Evolutionary conservation across 2,329 filamentous ascomycete species (phyloP).

Genomic region (Colletotrichum zoysiae): DNA sequence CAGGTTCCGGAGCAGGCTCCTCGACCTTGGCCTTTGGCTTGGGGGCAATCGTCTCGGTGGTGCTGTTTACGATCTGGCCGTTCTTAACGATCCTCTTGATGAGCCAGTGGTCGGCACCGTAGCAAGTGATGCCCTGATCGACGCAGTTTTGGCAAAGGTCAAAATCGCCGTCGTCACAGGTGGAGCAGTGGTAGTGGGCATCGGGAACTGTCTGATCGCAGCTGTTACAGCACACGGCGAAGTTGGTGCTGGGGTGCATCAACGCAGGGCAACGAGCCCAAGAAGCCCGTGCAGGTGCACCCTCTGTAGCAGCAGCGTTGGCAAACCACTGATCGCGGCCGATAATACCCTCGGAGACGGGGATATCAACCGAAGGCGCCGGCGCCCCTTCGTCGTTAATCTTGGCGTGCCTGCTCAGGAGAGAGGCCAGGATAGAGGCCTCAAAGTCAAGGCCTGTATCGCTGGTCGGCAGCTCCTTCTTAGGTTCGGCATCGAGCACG

Average conservation of each 20-base stretch:
- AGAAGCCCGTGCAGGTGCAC: conserved; percentile 8
- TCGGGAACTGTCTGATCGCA: conserved; percentile 84
- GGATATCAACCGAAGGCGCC: conserved; percentile 41
- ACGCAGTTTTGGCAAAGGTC: conserved; percentile 90
- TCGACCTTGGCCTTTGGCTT: conserved; percentile 61
- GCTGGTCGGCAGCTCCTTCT: conserved; percentile 38
- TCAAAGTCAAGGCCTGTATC: conserved; percentile 42
- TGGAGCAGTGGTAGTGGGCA: conserved; percentile 93
- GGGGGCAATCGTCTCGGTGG: conserved; percentile 82
- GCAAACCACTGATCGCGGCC: conserved; percentile 51
- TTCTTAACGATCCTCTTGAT: conserved; percentile 89
- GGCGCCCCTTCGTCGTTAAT: conserved; percentile 31
- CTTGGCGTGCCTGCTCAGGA: conserved; percentile 41
- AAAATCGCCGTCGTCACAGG: conserved; percentile 93
- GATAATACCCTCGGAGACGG: conserved; percentile 45
- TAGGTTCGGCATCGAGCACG: conserved; percentile 19
- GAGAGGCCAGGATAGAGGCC: conserved; percentile 41
- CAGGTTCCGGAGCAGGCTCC: conserved; percentile 44
- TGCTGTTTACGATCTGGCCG: conserved; percentile 85
- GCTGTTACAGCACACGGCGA: conserved; percentile 93
- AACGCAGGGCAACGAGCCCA: conserved; percentile 33
- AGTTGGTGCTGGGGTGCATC: conserved; percentile 58
- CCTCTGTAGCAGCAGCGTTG: conserved; percentile 40
- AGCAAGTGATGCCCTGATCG: conserved; percentile 80
- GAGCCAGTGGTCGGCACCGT: conserved; percentile 87